Conservation (phyloP, 139 green algal genomes). For the Deuterostichococcus epilithicus region DNA sequence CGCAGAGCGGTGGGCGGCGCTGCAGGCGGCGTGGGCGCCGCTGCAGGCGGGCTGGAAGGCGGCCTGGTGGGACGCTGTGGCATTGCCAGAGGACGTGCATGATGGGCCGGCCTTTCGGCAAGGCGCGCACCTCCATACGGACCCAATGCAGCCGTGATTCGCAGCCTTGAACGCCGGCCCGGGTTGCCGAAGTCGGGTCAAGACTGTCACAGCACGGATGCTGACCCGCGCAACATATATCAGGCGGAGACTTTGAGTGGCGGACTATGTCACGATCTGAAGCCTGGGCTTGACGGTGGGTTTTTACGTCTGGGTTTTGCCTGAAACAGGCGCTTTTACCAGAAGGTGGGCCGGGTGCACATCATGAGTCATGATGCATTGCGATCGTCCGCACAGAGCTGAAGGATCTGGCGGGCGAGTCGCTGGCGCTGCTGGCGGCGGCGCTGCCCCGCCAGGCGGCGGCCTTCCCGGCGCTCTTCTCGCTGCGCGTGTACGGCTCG, state of each 20-base stretch:
- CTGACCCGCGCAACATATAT: no score
- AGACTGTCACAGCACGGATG: no score
- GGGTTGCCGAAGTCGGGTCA: no score
- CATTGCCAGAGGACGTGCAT: conserved; percentile 61
- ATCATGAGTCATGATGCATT: background rate
- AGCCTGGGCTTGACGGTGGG: no score
- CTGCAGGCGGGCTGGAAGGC: conserved; percentile 71
- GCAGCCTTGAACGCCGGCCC: no score
- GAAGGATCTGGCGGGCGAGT: conserved; percentile 63
- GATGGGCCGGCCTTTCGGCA: conserved; percentile 32
- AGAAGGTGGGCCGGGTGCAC: no score
- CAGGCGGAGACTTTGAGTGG: no score
- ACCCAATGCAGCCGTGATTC: no score
- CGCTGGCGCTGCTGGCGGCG: conserved; percentile 61
- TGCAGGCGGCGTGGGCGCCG: conserved; percentile 69
- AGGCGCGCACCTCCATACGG: background rate
- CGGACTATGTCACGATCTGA: no score
- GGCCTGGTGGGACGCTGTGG: conserved; percentile 83
- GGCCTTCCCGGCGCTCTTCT: conserved; percentile 59
- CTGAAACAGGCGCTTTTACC: no score
- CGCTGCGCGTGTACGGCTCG: conserved; percentile 65
- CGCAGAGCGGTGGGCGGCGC: conserved; percentile 17
- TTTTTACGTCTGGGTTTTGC: no score
- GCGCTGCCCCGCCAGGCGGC: conserved; percentile 27
- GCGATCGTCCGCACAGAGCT: conserved; percentile 27